Conservation (phyloP, 2,329 filamentous ascomycete species). For the Chrysoporthe deuterocubensis region DNA sequence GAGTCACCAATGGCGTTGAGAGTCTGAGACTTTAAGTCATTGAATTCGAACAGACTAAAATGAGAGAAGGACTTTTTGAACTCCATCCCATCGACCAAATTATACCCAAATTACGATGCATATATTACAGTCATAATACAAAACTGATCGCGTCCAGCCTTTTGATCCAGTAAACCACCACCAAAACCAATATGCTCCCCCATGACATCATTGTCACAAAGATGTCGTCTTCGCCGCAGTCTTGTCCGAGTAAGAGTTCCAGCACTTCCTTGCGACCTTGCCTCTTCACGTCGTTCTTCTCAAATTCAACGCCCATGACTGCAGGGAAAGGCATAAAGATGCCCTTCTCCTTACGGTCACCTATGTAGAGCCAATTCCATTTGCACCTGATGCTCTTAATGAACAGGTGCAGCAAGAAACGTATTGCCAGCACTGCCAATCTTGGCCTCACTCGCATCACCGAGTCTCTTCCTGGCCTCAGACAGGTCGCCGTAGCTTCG, state of each 20-base stretch:
- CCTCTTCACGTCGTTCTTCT: slow-evolving; percentile 9
- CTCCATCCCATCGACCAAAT: slow-evolving; percentile 2
- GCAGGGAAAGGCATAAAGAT: slow-evolving; percentile 12
- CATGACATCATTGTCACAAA: slow-evolving; percentile 26
- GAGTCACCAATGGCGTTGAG: background rate
- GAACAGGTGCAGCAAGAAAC: slow-evolving; percentile 27
- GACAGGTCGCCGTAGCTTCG: slow-evolving; percentile 28
- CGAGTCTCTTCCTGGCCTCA: slow-evolving; percentile 26
- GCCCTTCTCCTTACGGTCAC: slow-evolving; percentile 4
- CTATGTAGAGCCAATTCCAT: background rate
- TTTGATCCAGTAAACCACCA: slow-evolving; percentile 23
- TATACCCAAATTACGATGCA: background rate
- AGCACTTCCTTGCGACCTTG: slow-evolving; percentile 19
- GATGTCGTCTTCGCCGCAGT: slow-evolving; percentile 20
- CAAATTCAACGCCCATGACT: background rate
- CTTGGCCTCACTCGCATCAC: slow-evolving; percentile 21
- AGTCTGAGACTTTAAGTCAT: background rate
- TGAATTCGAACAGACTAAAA: background rate
- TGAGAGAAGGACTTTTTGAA: background rate
- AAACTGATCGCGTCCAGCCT: slow-evolving; percentile 12
- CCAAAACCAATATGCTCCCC: slow-evolving; percentile 12
- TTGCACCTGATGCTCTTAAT: slow-evolving; percentile 15
- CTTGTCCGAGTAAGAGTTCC: slow-evolving; percentile 7
- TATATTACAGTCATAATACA: slow-evolving; percentile 12
- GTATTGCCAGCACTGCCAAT: slow-evolving; percentile 18